phyloP scores from a whole-genome alignment of 371 early-diverging fungal species.

The Rhizopus stolonifer region DNA sequence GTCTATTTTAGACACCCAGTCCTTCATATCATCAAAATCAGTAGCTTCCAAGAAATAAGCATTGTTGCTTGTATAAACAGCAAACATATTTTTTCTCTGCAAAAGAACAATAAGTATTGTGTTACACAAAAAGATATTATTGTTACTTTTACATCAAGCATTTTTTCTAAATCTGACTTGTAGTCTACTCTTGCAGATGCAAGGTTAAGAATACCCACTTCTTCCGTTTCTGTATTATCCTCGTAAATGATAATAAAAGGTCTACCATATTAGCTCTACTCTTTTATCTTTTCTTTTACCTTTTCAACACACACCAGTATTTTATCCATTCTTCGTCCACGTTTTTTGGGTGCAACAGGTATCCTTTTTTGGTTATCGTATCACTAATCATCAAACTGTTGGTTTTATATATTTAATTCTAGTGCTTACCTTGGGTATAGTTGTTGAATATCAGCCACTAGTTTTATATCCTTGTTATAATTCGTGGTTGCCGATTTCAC shows the following conservation, averaged over 20 bases:
- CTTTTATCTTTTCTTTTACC: conserved; percentile 16
- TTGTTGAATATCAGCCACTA: conserved; percentile 28
- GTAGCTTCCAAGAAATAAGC: conserved; percentile 71
- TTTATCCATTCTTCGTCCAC: conserved; percentile 33
- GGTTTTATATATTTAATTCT: conserved; percentile 17
- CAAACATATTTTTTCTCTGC: conserved; percentile 64
- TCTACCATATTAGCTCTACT: conserved; percentile 17
- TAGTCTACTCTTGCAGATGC: conserved; percentile 64
- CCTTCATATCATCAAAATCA: conserved; percentile 61
- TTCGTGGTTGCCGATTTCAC: conserved; percentile 2
- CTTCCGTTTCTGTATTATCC: conserved; percentile 55
- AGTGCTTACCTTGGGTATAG: conserved; percentile 31
- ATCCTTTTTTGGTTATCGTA: conserved; percentile 53
- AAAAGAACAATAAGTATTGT: background rate
- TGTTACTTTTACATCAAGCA: conserved; percentile 25
- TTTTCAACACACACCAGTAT: conserved; percentile 39
- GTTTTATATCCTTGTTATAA: conserved; percentile 21
- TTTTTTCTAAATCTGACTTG: conserved; percentile 53
- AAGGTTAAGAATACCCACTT: conserved; percentile 68
- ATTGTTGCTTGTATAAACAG: conserved; percentile 71
- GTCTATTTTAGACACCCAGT: conserved; percentile 75
- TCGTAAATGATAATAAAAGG: conserved; percentile 77
- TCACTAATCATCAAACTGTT: conserved; percentile 30
- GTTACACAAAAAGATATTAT: background rate
- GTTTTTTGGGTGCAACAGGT: conserved; percentile 46